phyloP scores from a whole-genome alignment of 257 asterid genomes.

The Solanum etuberosum region DNA sequence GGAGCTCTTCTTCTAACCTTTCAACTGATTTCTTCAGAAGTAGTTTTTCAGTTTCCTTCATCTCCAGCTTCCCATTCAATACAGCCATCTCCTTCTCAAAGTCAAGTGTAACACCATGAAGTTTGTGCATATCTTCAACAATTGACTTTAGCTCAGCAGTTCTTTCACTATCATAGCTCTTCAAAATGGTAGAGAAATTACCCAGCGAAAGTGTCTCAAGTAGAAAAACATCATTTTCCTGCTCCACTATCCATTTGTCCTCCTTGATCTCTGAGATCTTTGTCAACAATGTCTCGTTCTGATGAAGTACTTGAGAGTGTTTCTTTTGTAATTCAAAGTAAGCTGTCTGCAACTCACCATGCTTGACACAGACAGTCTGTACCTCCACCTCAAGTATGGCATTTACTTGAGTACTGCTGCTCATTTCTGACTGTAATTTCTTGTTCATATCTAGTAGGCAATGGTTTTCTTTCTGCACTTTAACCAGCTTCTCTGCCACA shows the following conservation, averaged over 20 bases:
- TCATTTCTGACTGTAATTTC: slow-evolving; percentile 32
- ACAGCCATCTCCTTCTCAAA: slow-evolving; percentile 36
- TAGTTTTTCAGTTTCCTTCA: slow-evolving; percentile 44
- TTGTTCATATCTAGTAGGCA: slow-evolving; percentile 41
- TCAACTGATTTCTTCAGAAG: slow-evolving; percentile 40
- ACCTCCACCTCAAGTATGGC: slow-evolving; percentile 37
- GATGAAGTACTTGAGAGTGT: slow-evolving; percentile 32
- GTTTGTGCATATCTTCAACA: slow-evolving; percentile 33
- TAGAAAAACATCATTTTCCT: slow-evolving; percentile 39
- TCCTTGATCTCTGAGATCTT: slow-evolving; percentile 36
- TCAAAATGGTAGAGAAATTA: slow-evolving; percentile 29
- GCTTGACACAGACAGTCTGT: slow-evolving; percentile 26
- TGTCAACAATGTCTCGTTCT: slow-evolving; percentile 39
- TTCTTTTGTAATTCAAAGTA: slow-evolving; percentile 34
- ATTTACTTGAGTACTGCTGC: slow-evolving; percentile 22
- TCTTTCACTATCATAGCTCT: slow-evolving; percentile 39
- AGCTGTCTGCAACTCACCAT: slow-evolving; percentile 34
- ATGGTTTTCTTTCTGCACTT: slow-evolving; percentile 36
- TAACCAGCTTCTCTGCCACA: slow-evolving; percentile 38
- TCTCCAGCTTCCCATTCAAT: slow-evolving; percentile 39
- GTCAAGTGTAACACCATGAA: slow-evolving; percentile 23
- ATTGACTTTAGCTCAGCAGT: slow-evolving; percentile 30
- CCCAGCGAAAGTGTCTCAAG: slow-evolving; percentile 32
- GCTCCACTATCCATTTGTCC: slow-evolving; percentile 47
- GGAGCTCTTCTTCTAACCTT: slow-evolving; percentile 44